Conservation (phyloP, 805 yeast species). For the Lipomyces mesembrius region DNA sequence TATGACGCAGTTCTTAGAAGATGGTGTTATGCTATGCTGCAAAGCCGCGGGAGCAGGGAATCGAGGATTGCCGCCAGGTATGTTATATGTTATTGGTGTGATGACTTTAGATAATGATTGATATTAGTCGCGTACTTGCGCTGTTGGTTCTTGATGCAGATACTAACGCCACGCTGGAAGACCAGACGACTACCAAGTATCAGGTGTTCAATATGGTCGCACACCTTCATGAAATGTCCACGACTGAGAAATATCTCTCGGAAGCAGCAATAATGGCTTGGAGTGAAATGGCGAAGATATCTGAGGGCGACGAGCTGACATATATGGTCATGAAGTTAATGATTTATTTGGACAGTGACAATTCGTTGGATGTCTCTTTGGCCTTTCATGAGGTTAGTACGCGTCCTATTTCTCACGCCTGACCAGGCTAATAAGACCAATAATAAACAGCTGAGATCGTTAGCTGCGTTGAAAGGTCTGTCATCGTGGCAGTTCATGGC, state of each 20-base stretch:
- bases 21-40: slow-evolving; percentile 12
- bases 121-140: slow-evolving; percentile 15
- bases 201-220: slow-evolving; percentile 1
- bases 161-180: neutral
- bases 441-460: slow-evolving; percentile 18
- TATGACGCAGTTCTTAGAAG: slow-evolving; percentile 1
- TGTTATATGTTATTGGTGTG: neutral
- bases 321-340: slow-evolving; percentile 67
- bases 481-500: slow-evolving; percentile 81
- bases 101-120: neutral
- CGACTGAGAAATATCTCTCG: slow-evolving; percentile 3
- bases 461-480: slow-evolving; percentile 57
- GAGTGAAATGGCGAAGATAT: slow-evolving; percentile 65
- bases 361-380: slow-evolving; percentile 67
- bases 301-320: slow-evolving; percentile 70
- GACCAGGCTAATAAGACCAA: neutral
- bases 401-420: neutral
- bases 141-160: slow-evolving; percentile 5
- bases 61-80: slow-evolving; percentile 18
- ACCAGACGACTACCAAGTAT: slow-evolving; percentile 6
- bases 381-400: slow-evolving; percentile 62
- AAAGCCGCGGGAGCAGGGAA: slow-evolving; percentile 7
- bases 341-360: slow-evolving; percentile 65
- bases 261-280: slow-evolving; percentile 53
- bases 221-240: neutral